Evolutionary conservation across 371 early-diverging fungal species (phyloP).

Genomic region (Mucor piriformis): DNA sequence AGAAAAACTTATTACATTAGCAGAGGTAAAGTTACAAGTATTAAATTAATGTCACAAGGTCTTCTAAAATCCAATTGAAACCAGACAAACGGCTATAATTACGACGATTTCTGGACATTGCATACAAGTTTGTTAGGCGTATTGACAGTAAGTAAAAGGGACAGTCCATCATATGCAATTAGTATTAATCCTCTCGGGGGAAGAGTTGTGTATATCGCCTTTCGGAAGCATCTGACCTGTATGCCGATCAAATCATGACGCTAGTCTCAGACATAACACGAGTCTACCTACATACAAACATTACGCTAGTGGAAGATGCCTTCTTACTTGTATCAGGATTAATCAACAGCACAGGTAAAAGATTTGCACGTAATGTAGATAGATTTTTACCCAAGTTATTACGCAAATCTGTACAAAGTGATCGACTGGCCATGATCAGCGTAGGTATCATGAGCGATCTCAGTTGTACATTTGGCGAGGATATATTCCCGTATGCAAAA

Average conservation of each 20-base stretch:
- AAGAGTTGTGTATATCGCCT: too few relatives aligned
- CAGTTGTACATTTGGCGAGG: neutral
- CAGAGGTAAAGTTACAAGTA: too few relatives aligned
- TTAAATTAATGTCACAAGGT: too few relatives aligned
- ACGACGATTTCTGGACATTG: too few relatives aligned
- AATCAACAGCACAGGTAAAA: neutral
- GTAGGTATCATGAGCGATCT: neutral
- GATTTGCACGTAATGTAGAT: neutral
- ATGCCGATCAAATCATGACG: neutral
- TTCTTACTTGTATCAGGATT: neutral
- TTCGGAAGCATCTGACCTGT: neutral
- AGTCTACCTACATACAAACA: neutral
- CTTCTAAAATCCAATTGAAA: too few relatives aligned
- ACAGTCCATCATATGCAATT: too few relatives aligned
- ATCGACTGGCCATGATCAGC: neutral
- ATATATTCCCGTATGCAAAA: neutral
- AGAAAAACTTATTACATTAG: too few relatives aligned
- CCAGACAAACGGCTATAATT: too few relatives aligned
- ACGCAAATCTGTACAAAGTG: neutral
- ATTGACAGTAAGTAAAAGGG: too few relatives aligned
- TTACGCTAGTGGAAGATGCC: neutral
- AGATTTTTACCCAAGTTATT: neutral
- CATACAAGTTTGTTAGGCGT: too few relatives aligned
- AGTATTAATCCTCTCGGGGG: too few relatives aligned
- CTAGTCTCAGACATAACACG: neutral